Evolutionary conservation across 2,329 filamentous ascomycete species (phyloP).

Genomic region (Colletotrichum sp.): DNA sequence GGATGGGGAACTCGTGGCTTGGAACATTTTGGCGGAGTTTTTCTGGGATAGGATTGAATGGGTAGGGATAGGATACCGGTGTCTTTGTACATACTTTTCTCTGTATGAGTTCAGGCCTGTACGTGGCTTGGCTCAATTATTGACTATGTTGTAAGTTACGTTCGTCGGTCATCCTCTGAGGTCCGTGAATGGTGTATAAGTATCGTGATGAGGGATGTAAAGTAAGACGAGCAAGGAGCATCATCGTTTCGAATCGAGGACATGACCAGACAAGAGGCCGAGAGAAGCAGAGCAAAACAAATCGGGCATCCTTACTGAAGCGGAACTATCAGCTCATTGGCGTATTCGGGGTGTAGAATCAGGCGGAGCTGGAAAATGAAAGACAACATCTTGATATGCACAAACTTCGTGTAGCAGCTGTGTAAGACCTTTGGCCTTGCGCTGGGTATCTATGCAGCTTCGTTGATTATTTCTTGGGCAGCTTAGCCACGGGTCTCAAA

Average conservation of each 20-base stretch:
- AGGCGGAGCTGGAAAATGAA: background rate
- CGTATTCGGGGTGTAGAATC: background rate
- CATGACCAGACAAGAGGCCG: no score
- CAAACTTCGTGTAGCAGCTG: no score
- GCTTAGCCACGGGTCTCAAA: no score
- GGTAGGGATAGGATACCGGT: background rate
- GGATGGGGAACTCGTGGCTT: background rate
- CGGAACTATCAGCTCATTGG: background rate
- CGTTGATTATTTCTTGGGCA: no score
- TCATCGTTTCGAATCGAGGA: no score
- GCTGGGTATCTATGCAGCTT: no score
- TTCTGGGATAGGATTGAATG: background rate
- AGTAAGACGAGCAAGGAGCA: accelerated
- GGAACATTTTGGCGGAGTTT: background rate
- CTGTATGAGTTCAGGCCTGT: background rate
- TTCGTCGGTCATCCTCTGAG: background rate
- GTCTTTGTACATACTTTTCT: background rate
- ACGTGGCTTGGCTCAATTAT: background rate
- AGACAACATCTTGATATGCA: background rate
- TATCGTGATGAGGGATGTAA: background rate
- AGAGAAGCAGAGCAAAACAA: background rate
- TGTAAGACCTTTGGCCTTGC: no score
- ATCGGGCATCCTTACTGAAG: background rate
- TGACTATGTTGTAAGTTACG: background rate
- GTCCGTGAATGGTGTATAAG: background rate